Base-by-base conservation (phyloP, 176 grass and related monocot genomes). In the Oryza meyeriana region DNA sequence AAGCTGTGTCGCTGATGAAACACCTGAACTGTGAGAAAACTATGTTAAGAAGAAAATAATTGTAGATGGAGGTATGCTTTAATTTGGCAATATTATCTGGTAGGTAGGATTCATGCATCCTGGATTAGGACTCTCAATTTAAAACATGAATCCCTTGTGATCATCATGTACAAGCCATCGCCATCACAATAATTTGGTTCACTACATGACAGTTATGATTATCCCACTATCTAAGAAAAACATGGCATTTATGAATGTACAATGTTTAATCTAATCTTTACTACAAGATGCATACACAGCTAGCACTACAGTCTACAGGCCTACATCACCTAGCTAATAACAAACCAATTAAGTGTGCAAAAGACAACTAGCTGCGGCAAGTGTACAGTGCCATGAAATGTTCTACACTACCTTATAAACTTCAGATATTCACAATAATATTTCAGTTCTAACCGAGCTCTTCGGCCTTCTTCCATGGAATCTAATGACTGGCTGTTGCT, bases 401-500 rank as follows among this genome's bases (percentile, higher is more conserved):
- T 1, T 20, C 52, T 57, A 57, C 6, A 57, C 6, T 10, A 57
- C 55, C 9, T 9, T 24, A 59, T 9, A 59, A 25, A 24, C 22
- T 25, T 59, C 52, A 58, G 22, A 24, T 59, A 59, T 59, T 59
- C 55, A 59, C 22, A 25, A 11, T 9, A 59, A 8, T 25, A 25
- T 25, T 24, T 59, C 7, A 59, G n/a, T 3, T 59, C 55, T 59
- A 22, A 89, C 40, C 40, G 34, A 18, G 2, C 26, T 47, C 57
- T 18, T n/a, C 42, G 28, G 8, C 88, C 83, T 12, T 39, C 42
- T 58, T 85, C 78, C 88, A 85, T 45, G 57, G 78, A 78, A 66
- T 82, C 72, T 29, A 89, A 77, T 47, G 73, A 35, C 55, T 35
- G 65, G 34, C 28, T 63, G 28, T 40, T 71, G 41, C 1, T 33